Percentiles rank a stretch among this genome's conserved stretches.
Conservation (phyloP, 495 filamentous ascomycete species). For the Penicillium subrubescens region DNA sequence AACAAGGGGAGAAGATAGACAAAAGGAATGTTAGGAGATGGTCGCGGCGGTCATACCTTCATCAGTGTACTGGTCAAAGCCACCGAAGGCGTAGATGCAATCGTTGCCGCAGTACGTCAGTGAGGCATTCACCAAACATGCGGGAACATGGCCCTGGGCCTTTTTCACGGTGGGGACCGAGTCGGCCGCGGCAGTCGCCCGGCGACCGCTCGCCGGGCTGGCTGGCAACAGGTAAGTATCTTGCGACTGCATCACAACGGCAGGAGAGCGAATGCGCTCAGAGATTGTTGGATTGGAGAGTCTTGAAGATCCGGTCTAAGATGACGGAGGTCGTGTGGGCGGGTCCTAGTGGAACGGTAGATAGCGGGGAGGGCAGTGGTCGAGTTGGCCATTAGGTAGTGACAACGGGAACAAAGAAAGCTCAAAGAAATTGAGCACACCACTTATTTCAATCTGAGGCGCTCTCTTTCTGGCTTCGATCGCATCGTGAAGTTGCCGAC, state of each 20-base stretch:
- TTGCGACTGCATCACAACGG: slow-evolving; percentile 43
- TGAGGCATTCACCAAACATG: slow-evolving; percentile 95
- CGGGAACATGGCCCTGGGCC: slow-evolving; percentile 82
- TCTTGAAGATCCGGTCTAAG: slow-evolving; percentile 34
- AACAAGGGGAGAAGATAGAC: neutral
- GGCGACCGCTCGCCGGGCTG: slow-evolving; percentile 66
- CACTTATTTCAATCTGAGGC: neutral
- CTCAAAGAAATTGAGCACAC: neutral
- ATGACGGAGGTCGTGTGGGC: slow-evolving; percentile 31
- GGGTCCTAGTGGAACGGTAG: slow-evolving; percentile 40
- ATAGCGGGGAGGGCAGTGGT: slow-evolving; percentile 18
- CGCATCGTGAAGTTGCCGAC: slow-evolving; percentile 3
- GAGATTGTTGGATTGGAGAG: slow-evolving; percentile 29
- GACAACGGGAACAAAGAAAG: slow-evolving; percentile 9
- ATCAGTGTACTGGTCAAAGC: slow-evolving; percentile 98
- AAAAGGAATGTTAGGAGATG: neutral
- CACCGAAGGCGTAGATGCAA: slow-evolving; percentile 96
- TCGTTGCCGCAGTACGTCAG: slow-evolving; percentile 96
- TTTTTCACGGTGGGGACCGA: slow-evolving; percentile 81
- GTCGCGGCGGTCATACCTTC: slow-evolving; percentile 58
- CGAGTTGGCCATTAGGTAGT: slow-evolving; percentile 22
- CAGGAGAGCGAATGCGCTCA: slow-evolving; percentile 28
- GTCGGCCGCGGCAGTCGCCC: slow-evolving; percentile 58
- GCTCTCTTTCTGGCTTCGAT: neutral
- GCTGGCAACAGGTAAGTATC: slow-evolving; percentile 86